A percentile compares a stretch with the other conserved stretches of the same genome.
These are phyloP conservation scores for Epithemia pelagica DNA, from an alignment of 108 stramenopile genomes.

Conservation along the genomic window DNA sequence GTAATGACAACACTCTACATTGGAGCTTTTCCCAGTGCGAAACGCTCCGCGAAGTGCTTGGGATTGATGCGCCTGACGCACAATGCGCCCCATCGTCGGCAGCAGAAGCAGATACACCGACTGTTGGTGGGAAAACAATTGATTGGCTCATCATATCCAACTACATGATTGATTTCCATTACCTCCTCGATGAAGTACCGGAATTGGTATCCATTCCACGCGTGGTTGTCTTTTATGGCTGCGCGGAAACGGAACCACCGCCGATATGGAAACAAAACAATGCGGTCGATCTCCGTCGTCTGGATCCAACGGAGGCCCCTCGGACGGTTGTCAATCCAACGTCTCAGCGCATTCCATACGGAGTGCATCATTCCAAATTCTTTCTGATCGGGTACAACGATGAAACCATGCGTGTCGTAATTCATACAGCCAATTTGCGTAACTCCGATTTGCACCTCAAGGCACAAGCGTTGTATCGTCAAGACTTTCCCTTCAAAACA, in stretches of 20 bases:
- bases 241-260: slow-evolving; percentile 14
- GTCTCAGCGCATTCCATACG: slow-evolving; percentile 17
- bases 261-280: slow-evolving; percentile 16
- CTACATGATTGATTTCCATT: slow-evolving; percentile 50
- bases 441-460: slow-evolving; percentile 47
- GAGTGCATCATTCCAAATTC: slow-evolving; percentile 78
- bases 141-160: slow-evolving; percentile 55
- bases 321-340: slow-evolving; percentile 29
- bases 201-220: slow-evolving; percentile 45
- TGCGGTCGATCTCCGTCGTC: slow-evolving; percentile 22
- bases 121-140: slow-evolving; percentile 20
- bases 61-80: slow-evolving; percentile 11
- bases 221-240: slow-evolving; percentile 51
- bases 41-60: slow-evolving; percentile 56
- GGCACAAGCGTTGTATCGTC: slow-evolving; percentile 50
- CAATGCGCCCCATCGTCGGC: neutral
- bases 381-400: slow-evolving; percentile 55
- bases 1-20: neutral
- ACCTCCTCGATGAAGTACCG: slow-evolving; percentile 44
- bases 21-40: slow-evolving; percentile 24
- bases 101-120: neutral
- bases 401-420: slow-evolving; percentile 45
- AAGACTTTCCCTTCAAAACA: slow-evolving; percentile 63
- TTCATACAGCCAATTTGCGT: slow-evolving; percentile 71
- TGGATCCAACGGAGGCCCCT: slow-evolving; percentile 35